These are phyloP conservation scores for Kwoniella heveanensis DNA, from an alignment of 768 basidiomycete species.

Conservation along the genomic window DNA sequence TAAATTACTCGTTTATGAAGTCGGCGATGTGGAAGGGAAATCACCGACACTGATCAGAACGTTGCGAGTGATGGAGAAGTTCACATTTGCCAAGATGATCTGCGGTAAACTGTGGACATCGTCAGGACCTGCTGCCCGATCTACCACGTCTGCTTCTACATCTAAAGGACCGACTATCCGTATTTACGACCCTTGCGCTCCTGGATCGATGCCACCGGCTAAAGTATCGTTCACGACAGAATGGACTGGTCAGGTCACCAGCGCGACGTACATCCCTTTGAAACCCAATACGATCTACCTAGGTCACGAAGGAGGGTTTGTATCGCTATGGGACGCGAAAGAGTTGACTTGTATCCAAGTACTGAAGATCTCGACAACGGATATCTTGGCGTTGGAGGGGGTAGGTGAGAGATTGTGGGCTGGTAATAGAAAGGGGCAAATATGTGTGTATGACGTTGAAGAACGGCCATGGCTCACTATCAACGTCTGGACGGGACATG, in stretches of 20 bases:
- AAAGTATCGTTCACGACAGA: constrained; percentile 67
- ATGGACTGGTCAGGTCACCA: constrained; percentile 75
- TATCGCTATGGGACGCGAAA: constrained; percentile 75
- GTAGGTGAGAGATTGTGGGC: constrained; percentile 84
- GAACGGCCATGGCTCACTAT: constrained; percentile 79
- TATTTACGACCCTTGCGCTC: constrained; percentile 68
- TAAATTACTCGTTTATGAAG: constrained; percentile 71
- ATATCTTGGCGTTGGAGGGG: constrained; percentile 80
- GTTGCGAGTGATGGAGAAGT: constrained; percentile 71
- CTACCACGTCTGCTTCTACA: constrained; percentile 43
- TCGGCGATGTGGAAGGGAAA: constrained; percentile 51
- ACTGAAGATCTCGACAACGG: constrained; percentile 75
- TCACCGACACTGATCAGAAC: constrained; percentile 38
- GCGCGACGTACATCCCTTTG: constrained; percentile 73
- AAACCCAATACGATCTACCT: constrained; percentile 71
- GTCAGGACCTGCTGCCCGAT: constrained; percentile 50
- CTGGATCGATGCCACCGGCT: constrained; percentile 53
- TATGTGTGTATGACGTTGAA: constrained; percentile 72
- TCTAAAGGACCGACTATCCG: constrained; percentile 71
- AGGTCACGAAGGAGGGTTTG: constrained; percentile 86
- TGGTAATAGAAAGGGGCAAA: constrained; percentile 77
- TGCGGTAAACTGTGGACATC: constrained; percentile 84
- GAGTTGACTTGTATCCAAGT: constrained; percentile 66
- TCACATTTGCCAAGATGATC: constrained; percentile 74
- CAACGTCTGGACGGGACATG: constrained; percentile 85